Evolutionary conservation across 1,284 basidiomycete genomes (phyloP).

Genomic region (Lignosus rhinocerotis): DNA sequence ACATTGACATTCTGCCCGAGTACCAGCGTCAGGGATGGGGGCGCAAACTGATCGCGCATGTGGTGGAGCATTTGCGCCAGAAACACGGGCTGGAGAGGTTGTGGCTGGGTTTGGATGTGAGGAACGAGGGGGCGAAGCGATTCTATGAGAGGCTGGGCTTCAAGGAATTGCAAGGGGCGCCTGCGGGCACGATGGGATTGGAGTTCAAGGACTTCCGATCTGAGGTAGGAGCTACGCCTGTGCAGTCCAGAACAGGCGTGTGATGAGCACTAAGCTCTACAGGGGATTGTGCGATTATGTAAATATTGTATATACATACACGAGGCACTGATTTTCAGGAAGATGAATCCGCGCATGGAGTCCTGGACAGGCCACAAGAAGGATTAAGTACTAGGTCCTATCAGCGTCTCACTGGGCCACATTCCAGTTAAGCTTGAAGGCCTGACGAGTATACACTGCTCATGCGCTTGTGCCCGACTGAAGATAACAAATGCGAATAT

Average conservation of each 20-base stretch:
- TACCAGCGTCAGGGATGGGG: constrained; percentile 68
- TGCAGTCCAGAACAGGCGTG: background rate
- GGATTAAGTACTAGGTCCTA: too few relatives aligned
- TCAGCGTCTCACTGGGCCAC: too few relatives aligned
- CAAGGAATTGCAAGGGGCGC: constrained; percentile 47
- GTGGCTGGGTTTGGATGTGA: constrained; percentile 63
- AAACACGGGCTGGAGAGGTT: constrained; percentile 47
- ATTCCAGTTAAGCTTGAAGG: too few relatives aligned
- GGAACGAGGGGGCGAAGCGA: constrained; percentile 53
- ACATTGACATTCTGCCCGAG: constrained; percentile 62
- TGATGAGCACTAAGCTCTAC: too few relatives aligned
- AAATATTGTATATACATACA: too few relatives aligned
- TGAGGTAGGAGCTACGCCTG: background rate
- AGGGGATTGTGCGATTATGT: too few relatives aligned
- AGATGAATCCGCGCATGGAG: too few relatives aligned
- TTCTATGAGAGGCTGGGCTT: constrained; percentile 65
- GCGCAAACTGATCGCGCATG: constrained; percentile 51
- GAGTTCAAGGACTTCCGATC: constrained; percentile 44
- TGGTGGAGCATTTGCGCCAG: constrained; percentile 49
- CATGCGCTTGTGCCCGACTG: too few relatives aligned
- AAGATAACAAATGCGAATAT: too few relatives aligned
- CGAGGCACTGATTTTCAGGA: too few relatives aligned
- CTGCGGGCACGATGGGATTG: constrained; percentile 48
- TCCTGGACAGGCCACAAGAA: too few relatives aligned
- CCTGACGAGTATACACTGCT: too few relatives aligned